phyloP scores from a whole-genome alignment of 2,329 filamentous ascomycete species.

The Harringtonia lauricola region DNA sequence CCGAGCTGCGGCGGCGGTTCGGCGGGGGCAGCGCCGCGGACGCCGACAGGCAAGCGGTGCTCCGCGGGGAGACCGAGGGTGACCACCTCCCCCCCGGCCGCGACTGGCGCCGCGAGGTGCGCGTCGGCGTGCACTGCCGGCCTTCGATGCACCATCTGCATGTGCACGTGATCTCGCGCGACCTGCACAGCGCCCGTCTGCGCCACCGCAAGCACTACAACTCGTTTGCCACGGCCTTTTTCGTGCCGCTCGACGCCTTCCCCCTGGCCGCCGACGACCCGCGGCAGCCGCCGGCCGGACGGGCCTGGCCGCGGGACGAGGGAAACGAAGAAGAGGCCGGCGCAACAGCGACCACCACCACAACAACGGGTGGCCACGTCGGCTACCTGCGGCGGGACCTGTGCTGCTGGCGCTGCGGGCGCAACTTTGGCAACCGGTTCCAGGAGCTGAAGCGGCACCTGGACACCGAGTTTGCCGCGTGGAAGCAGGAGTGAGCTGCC shows the following conservation, averaged over 20 bases:
- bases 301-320: background rate
- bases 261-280: conserved; percentile 58
- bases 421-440: conserved; percentile 65
- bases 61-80: conserved; percentile 48
- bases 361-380: background rate
- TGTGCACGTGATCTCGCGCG: conserved; percentile 73
- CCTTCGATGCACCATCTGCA: conserved; percentile 92
- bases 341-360: background rate
- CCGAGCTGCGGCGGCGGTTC: conserved; percentile 61
- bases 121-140: conserved; percentile 71
- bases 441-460: conserved; percentile 63
- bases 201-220: conserved; percentile 85
- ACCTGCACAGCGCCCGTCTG: conserved; percentile 62
- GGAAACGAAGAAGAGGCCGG: background rate
- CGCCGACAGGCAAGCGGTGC: conserved; percentile 51
- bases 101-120: conserved; percentile 67
- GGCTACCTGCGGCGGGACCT: conserved; percentile 36
- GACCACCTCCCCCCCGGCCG: conserved; percentile 61
- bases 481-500: conserved; percentile 36
- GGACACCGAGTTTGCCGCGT: conserved; percentile 41
- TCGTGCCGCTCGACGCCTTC: conserved; percentile 69
- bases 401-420: conserved; percentile 74
- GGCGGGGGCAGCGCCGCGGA: conserved; percentile 55
- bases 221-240: conserved; percentile 77
- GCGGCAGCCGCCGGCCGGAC: conserved; percentile 38